Evolutionary conservation across 2,329 filamentous ascomycete genomes (phyloP), one percentile per base, ranked within the genome.

Genomic region (Teratosphaeria pseudoeucalypti): DNA sequence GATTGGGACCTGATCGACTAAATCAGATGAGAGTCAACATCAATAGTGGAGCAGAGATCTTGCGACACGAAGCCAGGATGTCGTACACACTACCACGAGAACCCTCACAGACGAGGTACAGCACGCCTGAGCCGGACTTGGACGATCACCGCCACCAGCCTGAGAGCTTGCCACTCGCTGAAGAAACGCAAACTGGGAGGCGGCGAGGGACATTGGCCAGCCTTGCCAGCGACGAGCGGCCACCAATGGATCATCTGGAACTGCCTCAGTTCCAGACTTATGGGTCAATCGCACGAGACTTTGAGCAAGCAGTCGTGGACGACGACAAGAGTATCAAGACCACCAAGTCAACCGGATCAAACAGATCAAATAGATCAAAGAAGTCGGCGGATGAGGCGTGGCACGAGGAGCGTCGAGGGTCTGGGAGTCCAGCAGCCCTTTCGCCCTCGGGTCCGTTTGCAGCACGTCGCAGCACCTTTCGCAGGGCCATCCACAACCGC

Each of bases 271-370:
- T 81, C 52, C 71, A 75, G 57, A 67, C 70, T 23, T 68, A 75
- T 29, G 71, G 73, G 34, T 72, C 77, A n/a, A 75, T 75, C 52
- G 68, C 89, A 47, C 84, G 90, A 59, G 91, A 96, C 71, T 95
- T 95, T 65, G 92, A 96, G 73, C 85, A 94, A 66, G 91, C 90
- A 14, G 80, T 96, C 47, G 90, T 95, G 65, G 92, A 96, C 57
- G 92, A 95, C 58, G 87, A 89, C 52, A 68, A 66, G 54, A 74
- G 72, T 64, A 75, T 65, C 76, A 68, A 66, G 70, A 68, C 87
- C 58, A 81, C 80, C 34, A 83, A 82, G 27, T 70, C 69, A 12
- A 62, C 55, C 16, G 65, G 58, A 1, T 73, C 77, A 27, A 81
- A 83, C 55, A 62, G 55, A 56, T 63, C 61, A 7, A 58, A 55